Evolutionary conservation across 352 stramenopile species (phyloP).

Genomic region (Pythium coloratum): DNA sequence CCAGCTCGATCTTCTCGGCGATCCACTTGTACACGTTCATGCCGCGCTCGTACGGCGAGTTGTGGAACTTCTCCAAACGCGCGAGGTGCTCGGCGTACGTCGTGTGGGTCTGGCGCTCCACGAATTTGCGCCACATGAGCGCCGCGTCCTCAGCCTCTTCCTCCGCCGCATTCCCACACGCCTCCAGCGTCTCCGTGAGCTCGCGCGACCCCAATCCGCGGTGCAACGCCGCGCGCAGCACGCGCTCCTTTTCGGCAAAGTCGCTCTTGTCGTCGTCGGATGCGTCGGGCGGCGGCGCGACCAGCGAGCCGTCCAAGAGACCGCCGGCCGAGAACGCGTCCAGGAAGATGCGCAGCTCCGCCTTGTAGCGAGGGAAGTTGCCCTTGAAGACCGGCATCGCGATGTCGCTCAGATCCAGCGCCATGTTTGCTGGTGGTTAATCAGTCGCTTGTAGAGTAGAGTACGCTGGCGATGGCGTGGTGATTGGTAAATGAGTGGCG

Average conservation of each 20-base stretch:
- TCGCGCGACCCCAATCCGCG: slow-evolving; percentile 14
- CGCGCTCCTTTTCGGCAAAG: slow-evolving; percentile 17
- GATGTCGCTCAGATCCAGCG: slow-evolving; percentile 15
- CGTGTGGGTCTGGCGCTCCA: slow-evolving; percentile 21
- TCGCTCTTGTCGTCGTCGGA: slow-evolving; percentile 12
- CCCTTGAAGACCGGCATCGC: slow-evolving; percentile 21
- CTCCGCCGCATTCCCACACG: not conserved
- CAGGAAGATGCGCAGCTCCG: slow-evolving; percentile 23
- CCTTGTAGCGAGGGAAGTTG: slow-evolving; percentile 26
- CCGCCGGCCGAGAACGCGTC: slow-evolving; percentile 18
- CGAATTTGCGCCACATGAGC: slow-evolving; percentile 18
- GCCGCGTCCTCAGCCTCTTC: slow-evolving; percentile 4
- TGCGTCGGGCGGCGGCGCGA: slow-evolving; percentile 11
- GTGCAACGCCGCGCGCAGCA: slow-evolving; percentile 21
- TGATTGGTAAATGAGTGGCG: not conserved
- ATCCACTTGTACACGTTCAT: slow-evolving; percentile 27
- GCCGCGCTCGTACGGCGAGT: slow-evolving; percentile 18
- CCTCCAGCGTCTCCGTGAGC: slow-evolving; percentile 18
- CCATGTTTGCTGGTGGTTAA: slow-evolving; percentile 1
- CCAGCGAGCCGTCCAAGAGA: slow-evolving; percentile 14
- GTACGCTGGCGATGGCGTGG: too few relatives aligned
- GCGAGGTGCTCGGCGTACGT: slow-evolving; percentile 23
- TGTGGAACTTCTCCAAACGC: slow-evolving; percentile 21
- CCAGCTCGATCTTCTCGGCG: slow-evolving; percentile 23
- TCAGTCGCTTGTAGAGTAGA: too few relatives aligned